Conservation (phyloP, 1,284 basidiomycete genomes). For the Xanthoconium separans region DNA sequence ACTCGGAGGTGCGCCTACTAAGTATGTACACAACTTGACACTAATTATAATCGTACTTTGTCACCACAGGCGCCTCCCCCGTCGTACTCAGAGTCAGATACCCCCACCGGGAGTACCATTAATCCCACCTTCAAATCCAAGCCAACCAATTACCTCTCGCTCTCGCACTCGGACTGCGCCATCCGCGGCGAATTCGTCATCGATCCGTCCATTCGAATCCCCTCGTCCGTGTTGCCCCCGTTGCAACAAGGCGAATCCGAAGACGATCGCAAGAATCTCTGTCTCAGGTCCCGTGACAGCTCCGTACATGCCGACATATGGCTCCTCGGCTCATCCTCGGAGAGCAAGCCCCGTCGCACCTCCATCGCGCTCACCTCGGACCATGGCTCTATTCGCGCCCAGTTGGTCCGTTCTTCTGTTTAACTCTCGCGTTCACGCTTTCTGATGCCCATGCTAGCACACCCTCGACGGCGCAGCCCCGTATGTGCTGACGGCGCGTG, state of each 20-base stretch:
- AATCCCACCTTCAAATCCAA: slow-evolving; percentile 27
- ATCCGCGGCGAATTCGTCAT: slow-evolving; percentile 38
- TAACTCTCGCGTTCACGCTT: background rate
- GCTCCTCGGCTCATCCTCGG: slow-evolving; percentile 9
- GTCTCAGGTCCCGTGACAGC: slow-evolving; percentile 30
- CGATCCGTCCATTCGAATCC: slow-evolving; percentile 39
- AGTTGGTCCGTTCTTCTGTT: slow-evolving; percentile 3
- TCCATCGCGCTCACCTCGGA: slow-evolving; percentile 16
- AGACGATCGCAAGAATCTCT: slow-evolving; percentile 35
- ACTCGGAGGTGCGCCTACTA: slow-evolving; percentile 6
- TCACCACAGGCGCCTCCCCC: slow-evolving; percentile 23
- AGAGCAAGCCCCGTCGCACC: slow-evolving; percentile 6
- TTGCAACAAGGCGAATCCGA: slow-evolving; percentile 32
- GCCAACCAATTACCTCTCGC: slow-evolving; percentile 37
- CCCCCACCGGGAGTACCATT: background rate
- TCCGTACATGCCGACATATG: slow-evolving; percentile 34
- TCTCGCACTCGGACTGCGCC: slow-evolving; percentile 26
- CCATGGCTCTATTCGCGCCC: slow-evolving; percentile 11
- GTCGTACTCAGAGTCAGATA: slow-evolving; percentile 16
- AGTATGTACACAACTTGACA: no score
- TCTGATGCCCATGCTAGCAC: background rate
- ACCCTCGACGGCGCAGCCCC: slow-evolving; percentile 10
- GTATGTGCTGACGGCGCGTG: slow-evolving; percentile 12
- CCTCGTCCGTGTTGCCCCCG: slow-evolving; percentile 32
- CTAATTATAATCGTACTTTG: background rate